Conservation (phyloP, 2,329 filamentous ascomycete species). For the Exophiala viscosa region DNA sequence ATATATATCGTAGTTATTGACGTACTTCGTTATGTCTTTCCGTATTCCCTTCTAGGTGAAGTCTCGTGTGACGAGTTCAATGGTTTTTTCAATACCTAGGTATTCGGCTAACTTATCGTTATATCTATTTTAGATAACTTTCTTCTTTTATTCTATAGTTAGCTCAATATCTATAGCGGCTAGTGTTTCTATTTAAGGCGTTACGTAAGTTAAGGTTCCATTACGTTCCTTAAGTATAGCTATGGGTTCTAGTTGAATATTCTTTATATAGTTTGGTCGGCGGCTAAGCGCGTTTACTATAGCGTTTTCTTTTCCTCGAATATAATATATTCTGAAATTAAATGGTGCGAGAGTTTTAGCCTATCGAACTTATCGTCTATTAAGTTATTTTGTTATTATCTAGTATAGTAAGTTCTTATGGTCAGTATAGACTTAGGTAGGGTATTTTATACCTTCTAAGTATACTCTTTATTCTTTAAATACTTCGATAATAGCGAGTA, state of each 20-base stretch:
- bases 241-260: neutral
- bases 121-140: slow-evolving; percentile 8
- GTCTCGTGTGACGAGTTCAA: slow-evolving; percentile 13
- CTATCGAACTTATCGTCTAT: too few relatives aligned
- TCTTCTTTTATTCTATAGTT: slow-evolving; percentile 1
- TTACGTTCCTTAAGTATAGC: slow-evolving; percentile 1
- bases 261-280: slow-evolving; percentile 14
- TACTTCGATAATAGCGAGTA: too few relatives aligned
- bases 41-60: slow-evolving; percentile 8
- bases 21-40: slow-evolving; percentile 12
- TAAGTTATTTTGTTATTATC: slow-evolving; percentile 9
- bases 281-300: slow-evolving; percentile 6
- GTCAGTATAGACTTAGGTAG: slow-evolving; percentile 22
- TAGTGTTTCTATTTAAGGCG: neutral
- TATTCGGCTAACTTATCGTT: too few relatives aligned
- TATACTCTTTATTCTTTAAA: too few relatives aligned
- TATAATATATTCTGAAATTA: slow-evolving; percentile 19
- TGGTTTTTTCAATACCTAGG: slow-evolving; percentile 13
- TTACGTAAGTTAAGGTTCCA: slow-evolving; percentile 1
- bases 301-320: slow-evolving; percentile 14
- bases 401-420: slow-evolving; percentile 24
- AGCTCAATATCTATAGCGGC: neutral
- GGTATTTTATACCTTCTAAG: too few relatives aligned
- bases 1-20: too few relatives aligned
- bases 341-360: slow-evolving; percentile 7